Conservation (phyloP, 163 green algal genomes). For the Trebouxiophyceae sp. region DNA sequence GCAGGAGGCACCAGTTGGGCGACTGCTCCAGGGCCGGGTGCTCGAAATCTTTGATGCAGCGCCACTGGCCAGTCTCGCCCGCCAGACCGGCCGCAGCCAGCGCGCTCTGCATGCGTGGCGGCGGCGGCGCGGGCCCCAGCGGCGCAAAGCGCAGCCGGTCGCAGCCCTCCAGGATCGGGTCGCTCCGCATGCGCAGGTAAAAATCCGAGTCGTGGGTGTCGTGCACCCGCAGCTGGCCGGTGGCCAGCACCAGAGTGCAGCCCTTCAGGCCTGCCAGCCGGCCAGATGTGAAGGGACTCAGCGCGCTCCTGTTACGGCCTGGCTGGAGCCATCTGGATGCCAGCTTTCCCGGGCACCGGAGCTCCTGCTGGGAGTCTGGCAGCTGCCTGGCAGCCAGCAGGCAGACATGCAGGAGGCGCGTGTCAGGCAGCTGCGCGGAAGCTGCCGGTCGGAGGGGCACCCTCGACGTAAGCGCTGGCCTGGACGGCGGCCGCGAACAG, state of each 20-base stretch:
- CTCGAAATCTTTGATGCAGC: too few relatives aligned
- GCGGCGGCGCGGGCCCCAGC: too few relatives aligned
- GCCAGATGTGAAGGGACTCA: not conserved
- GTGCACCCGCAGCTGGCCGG: constrained; percentile 68
- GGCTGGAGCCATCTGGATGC: too few relatives aligned
- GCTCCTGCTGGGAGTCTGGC: not conserved
- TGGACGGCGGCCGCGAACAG: not conserved
- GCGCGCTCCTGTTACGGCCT: not conserved
- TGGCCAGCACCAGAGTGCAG: constrained; percentile 43
- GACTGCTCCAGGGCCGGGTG: too few relatives aligned
- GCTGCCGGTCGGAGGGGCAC: not conserved
- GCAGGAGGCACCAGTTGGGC: too few relatives aligned
- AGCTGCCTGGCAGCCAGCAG: not conserved
- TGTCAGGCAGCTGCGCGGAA: not conserved
- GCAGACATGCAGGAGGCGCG: too few relatives aligned
- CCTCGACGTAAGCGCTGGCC: not conserved
- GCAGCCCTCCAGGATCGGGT: constrained; percentile 81
- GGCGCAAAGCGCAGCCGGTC: constrained; percentile 50
- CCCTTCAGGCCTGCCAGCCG: constrained; percentile 18
- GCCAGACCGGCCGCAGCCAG: too few relatives aligned
- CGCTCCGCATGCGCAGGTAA: constrained; percentile 57
- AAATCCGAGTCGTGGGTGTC: constrained; percentile 34
- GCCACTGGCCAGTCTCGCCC: too few relatives aligned
- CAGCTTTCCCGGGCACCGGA: not conserved
- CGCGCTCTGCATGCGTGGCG: too few relatives aligned